Evolutionary conservation across 305 asterid genomes (phyloP).

Genomic region (Fraxinus dipetala): DNA sequence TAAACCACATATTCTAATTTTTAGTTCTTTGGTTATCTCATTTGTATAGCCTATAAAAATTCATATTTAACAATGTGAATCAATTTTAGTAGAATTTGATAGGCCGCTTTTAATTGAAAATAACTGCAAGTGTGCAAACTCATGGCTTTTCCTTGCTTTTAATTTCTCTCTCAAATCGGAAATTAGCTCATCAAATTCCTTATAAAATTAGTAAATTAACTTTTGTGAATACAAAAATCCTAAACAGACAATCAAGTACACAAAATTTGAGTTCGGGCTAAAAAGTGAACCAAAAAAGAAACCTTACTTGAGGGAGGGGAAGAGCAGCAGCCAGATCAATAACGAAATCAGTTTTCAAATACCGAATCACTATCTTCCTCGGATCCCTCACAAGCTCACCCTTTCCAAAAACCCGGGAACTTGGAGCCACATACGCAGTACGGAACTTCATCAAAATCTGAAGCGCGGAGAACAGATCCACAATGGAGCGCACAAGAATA

Average conservation of each 20-base stretch:
- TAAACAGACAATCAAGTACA: background rate
- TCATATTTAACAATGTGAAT: background rate
- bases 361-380: slow-evolving; percentile 48
- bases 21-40: background rate
- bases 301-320: slow-evolving; percentile 77
- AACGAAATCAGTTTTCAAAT: slow-evolving; percentile 56
- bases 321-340: slow-evolving; percentile 83
- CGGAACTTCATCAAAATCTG: slow-evolving; percentile 75
- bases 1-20: background rate
- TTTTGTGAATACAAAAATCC: background rate
- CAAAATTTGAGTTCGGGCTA: background rate
- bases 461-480: slow-evolving; percentile 61
- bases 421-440: slow-evolving; percentile 62
- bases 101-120: background rate
- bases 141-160: background rate
- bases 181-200: background rate
- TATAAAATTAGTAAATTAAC: background rate
- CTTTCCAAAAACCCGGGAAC: slow-evolving; percentile 70
- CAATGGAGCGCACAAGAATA: slow-evolving; percentile 43
- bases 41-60: background rate
- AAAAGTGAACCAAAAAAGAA: background rate
- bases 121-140: background rate
- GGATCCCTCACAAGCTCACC: slow-evolving; percentile 75
- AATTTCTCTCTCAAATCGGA: background rate
- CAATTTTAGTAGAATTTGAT: background rate